Base-by-base conservation (phyloP, 2,329 filamentous ascomycete species). In the Trichoderma simmonsii region DNA sequence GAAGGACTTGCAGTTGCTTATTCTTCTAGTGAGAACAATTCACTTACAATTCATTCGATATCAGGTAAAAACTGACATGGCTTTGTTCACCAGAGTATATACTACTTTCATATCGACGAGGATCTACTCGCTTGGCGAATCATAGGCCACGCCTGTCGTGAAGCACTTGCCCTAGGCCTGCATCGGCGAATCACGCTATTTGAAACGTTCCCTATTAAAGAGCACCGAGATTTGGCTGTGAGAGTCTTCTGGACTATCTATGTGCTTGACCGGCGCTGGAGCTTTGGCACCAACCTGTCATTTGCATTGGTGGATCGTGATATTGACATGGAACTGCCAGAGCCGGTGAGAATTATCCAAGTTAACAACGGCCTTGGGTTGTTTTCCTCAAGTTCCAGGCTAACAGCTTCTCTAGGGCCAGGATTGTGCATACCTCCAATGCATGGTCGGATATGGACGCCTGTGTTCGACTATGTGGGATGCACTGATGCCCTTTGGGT, bases 161-260 rank as follows among this genome's bases (percentile, higher is more conserved):
- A 85, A 32, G 81, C 82, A 3, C 79, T 87, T 15, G 85, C 86
- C 69, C 82, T 86, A 56, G 86, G 86, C 0, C 79, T 87, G 0
- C 85, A 87, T 71, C 79, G 80, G 83, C 57, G 83, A 81, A 14
- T 82, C 83, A 39, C 74, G 75, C 2, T 79, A 83, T 48, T 43
- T 9, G 39, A 43, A 43, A 9, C 15, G 7, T 43, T 43, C n/a
- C 39, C 39, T 43, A n/a, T n/a, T 14, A 72, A 74, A 0, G 72
- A 77, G 2, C 74, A 78, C 2, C 79, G 81, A 0, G 75, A 77
- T 1, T 68, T 79, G 2, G 83, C 82, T 0, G 76, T 79, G 1
- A 76, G 80, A 1, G 80, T 86, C 0, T 87, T 87, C 72, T 87
- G 85, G 85, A 85, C 82, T 34, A 83, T 86, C 21, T 87, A 87